Percentiles rank a stretch among this genome's conserved stretches.
Evolutionary conservation across 192 early-diverging fungal genomes (phyloP).

Genomic region (Umbelopsis sp.): DNA sequence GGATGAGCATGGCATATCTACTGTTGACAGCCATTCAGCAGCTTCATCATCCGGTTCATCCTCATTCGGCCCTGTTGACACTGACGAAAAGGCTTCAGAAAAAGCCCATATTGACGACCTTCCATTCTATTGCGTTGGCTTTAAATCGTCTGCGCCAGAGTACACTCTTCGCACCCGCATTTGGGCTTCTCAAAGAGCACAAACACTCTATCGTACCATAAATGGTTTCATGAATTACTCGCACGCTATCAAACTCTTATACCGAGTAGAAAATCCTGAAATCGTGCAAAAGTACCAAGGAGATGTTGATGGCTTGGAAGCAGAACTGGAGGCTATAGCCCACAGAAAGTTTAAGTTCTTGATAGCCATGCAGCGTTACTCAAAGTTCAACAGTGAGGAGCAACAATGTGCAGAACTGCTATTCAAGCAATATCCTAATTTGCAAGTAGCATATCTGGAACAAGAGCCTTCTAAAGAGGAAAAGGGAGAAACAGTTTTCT

Average conservation of each 20-base stretch:
- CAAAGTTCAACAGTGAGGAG: constrained; percentile 78
- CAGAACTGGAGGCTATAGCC: constrained; percentile 69
- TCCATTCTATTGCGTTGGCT: constrained; percentile 80
- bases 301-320: constrained; percentile 66
- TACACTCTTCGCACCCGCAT: constrained; percentile 85
- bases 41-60: constrained; percentile 9
- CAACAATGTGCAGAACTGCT: constrained; percentile 75
- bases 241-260: constrained; percentile 81
- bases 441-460: constrained; percentile 84
- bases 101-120: constrained; percentile 70
- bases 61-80: constrained; percentile 3
- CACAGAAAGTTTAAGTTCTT: constrained; percentile 82
- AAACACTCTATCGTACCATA: constrained; percentile 85
- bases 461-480: constrained; percentile 60
- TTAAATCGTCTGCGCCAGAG: constrained; percentile 79
- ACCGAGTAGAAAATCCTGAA: constrained; percentile 80
- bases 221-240: constrained; percentile 89
- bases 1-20: constrained; percentile 55
- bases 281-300: constrained; percentile 55
- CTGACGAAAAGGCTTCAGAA: constrained; percentile 24
- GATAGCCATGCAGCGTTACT: constrained; percentile 83
- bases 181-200: constrained; percentile 86
- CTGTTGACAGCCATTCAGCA: neutral
- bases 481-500: constrained; percentile 57
- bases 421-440: constrained; percentile 72